Percentiles rank a stretch among this genome's conserved stretches.
These are phyloP conservation scores for Salvia rosmarinus DNA, from an alignment of 257 asterid genomes.

Conservation along the genomic window DNA sequence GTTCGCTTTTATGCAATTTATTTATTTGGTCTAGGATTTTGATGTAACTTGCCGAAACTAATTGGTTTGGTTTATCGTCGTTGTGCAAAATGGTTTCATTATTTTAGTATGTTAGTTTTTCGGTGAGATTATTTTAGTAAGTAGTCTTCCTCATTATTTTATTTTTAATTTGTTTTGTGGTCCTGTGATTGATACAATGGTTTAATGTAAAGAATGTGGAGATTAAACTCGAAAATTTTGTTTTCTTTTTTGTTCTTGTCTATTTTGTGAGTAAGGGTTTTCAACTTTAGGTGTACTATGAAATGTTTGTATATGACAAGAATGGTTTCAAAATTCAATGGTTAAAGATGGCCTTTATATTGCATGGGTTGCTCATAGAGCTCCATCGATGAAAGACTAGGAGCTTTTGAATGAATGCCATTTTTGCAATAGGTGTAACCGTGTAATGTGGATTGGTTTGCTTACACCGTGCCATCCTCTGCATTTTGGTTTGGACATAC, in stretches of 20 bases:
- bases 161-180: not conserved
- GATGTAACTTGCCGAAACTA: too few relatives aligned
- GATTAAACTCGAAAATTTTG: not conserved
- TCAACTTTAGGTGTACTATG: not conserved
- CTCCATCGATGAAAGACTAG: not conserved
- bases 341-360: not conserved
- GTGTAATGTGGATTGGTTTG: too few relatives aligned
- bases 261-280: not conserved
- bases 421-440: not conserved
- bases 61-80: too few relatives aligned
- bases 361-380: too few relatives aligned
- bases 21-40: too few relatives aligned
- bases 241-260: not conserved
- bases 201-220: not conserved
- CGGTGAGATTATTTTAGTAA: constrained; percentile 12
- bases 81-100: too few relatives aligned
- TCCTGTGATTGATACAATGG: not conserved
- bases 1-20: too few relatives aligned
- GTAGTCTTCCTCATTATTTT: not conserved
- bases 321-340: not conserved
- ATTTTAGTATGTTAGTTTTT: too few relatives aligned
- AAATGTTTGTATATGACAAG: not conserved
- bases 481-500: too few relatives aligned
- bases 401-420: not conserved
- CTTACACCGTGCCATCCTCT: too few relatives aligned